Evolutionary conservation across 768 basidiomycete genomes (phyloP).

Genomic region (Vishniacozyma victoriae): DNA sequence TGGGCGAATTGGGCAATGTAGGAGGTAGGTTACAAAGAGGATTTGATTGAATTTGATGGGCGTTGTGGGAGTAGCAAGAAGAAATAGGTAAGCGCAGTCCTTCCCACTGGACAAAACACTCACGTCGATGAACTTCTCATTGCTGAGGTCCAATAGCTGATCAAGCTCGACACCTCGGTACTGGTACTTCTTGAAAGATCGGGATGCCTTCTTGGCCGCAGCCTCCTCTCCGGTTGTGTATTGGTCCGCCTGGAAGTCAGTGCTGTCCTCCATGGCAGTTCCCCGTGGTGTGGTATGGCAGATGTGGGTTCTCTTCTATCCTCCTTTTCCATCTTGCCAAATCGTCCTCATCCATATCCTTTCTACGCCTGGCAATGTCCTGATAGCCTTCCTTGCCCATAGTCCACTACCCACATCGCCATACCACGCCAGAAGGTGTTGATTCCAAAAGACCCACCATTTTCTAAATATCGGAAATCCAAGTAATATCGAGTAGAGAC

Average conservation of each 20-base stretch:
- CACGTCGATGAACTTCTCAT: conserved; percentile 70
- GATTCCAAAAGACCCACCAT: too few relatives aligned
- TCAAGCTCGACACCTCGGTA: conserved; percentile 98
- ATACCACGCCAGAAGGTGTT: too few relatives aligned
- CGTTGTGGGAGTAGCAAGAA: background rate
- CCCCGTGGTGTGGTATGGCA: background rate
- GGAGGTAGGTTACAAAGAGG: background rate
- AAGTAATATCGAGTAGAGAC: too few relatives aligned
- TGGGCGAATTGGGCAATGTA: background rate
- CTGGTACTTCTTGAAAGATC: conserved; percentile 97
- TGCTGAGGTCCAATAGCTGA: conserved; percentile 91
- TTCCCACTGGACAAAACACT: conserved; percentile 71
- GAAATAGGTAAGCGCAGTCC: background rate
- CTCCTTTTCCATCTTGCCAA: too few relatives aligned
- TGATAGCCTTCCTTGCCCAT: too few relatives aligned
- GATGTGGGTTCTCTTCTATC: too few relatives aligned
- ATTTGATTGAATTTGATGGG: background rate
- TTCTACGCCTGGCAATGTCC: too few relatives aligned
- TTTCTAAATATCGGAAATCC: too few relatives aligned
- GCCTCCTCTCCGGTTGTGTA: conserved; percentile 89
- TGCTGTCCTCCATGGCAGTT: background rate
- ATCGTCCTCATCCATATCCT: too few relatives aligned
- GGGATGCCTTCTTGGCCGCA: conserved; percentile 96
- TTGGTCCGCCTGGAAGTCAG: too few relatives aligned
- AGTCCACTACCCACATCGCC: too few relatives aligned